Conservation (phyloP, 345 rosid genomes). For the Aquilaria yunnanensis region DNA sequence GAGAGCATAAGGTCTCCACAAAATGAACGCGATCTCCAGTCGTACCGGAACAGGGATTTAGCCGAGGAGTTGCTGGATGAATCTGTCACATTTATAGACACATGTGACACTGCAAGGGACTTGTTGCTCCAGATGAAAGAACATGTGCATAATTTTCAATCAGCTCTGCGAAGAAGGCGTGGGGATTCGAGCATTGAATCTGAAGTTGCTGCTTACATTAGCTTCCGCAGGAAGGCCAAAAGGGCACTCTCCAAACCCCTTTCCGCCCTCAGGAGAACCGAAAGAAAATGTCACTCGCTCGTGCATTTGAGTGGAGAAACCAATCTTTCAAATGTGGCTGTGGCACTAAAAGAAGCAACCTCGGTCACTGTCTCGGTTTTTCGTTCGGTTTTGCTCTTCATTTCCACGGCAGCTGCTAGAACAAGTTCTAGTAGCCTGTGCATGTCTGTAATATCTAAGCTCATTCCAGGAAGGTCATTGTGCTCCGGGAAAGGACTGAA, state of each 20-base stretch:
- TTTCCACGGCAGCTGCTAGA: slow-evolving; percentile 19
- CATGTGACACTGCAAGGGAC: slow-evolving; percentile 33
- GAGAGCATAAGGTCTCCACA: slow-evolving; percentile 29
- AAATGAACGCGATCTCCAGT: slow-evolving; percentile 17
- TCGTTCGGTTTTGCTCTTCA: slow-evolving; percentile 15
- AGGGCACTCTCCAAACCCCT: slow-evolving; percentile 15
- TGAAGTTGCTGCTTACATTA: slow-evolving; percentile 17
- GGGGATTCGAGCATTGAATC: slow-evolving; percentile 21
- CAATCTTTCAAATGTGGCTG: slow-evolving; percentile 6
- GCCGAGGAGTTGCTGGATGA: slow-evolving; percentile 40
- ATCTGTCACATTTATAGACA: slow-evolving; percentile 38
- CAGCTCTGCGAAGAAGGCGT: slow-evolving; percentile 40
- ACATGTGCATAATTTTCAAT: slow-evolving; percentile 37
- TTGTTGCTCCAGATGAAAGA: slow-evolving; percentile 26
- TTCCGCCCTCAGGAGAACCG: slow-evolving; percentile 19
- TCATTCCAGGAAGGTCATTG: slow-evolving; percentile 12
- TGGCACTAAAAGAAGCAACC: slow-evolving; percentile 19
- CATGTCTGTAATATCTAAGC: slow-evolving; percentile 31
- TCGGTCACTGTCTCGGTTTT: slow-evolving; percentile 14
- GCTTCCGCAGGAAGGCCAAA: slow-evolving; percentile 19
- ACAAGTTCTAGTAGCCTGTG: slow-evolving; percentile 18
- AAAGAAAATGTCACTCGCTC: background rate
- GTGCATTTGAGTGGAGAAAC: slow-evolving; percentile 5
- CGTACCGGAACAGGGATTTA: slow-evolving; percentile 9
- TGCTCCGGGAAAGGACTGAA: slow-evolving; percentile 10